Conservation (phyloP, 2,329 filamentous ascomycete species). For the Pseudocercospora fijiensis region DNA sequence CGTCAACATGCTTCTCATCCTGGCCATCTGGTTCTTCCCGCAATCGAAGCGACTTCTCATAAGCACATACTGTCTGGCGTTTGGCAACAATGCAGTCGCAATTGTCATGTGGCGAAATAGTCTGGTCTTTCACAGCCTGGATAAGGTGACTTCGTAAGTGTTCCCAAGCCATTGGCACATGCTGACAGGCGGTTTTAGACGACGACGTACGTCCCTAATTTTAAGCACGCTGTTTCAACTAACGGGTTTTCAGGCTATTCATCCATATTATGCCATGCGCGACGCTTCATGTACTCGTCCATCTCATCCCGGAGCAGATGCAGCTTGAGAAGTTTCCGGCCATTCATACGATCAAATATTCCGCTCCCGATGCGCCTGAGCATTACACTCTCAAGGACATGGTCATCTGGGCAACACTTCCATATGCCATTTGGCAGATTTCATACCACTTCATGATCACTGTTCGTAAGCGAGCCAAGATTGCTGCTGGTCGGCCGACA, state of each 20-base stretch:
- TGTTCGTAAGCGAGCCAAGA: constrained; percentile 90
- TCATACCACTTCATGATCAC: constrained; percentile 94
- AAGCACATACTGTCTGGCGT: constrained; percentile 85
- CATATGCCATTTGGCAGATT: constrained; percentile 91
- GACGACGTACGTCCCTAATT: constrained; percentile 26
- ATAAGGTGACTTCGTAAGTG: constrained; percentile 81
- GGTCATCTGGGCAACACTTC: constrained; percentile 90
- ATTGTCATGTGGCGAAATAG: constrained; percentile 99
- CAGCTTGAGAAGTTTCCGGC: constrained; percentile 77
- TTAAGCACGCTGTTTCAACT: constrained; percentile 5
- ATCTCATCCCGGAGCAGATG: constrained; percentile 66
- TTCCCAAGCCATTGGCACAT: constrained; percentile 4
- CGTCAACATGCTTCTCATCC: constrained; percentile 80
- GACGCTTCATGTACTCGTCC: constrained; percentile 86
- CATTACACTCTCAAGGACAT: constrained; percentile 76
- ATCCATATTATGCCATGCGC: constrained; percentile 99
- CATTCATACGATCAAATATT: constrained; percentile 74
- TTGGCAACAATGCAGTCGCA: constrained; percentile 94
- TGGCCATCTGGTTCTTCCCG: constrained; percentile 89
- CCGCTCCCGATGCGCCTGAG: constrained; percentile 66
- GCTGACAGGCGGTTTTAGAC: constrained; percentile 20
- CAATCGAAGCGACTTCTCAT: constrained; percentile 88
- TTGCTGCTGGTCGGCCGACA: constrained; percentile 89
- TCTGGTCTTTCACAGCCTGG: constrained; percentile 95
- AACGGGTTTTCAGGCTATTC: constrained; percentile 62